A percentile compares a stretch with the other conserved stretches of the same genome.
Conservation (phyloP, 139 green algal genomes). For the Tetraselmis striata region DNA sequence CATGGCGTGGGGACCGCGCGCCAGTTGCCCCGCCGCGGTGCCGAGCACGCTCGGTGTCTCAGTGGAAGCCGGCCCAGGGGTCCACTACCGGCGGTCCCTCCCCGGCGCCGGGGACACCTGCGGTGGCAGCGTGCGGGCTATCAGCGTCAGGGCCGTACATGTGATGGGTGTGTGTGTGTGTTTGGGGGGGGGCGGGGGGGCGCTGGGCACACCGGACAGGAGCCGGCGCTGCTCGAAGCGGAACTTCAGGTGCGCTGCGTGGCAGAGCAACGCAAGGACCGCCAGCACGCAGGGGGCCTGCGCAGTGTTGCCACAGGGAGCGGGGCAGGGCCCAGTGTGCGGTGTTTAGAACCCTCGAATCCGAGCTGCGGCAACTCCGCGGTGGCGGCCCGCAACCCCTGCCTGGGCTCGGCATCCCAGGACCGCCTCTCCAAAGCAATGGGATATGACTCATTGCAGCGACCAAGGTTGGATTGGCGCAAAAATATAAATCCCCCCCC, state of each 20-base stretch:
- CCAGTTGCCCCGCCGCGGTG: too few relatives aligned
- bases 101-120: not conserved
- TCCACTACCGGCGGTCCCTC: not conserved
- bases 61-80: not conserved
- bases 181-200: too few relatives aligned
- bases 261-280: not conserved
- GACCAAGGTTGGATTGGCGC: too few relatives aligned
- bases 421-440: too few relatives aligned
- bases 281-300: not conserved
- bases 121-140: not conserved
- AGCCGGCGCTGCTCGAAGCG: not conserved
- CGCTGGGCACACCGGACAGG: not conserved
- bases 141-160: not conserved
- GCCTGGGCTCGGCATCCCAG: too few relatives aligned
- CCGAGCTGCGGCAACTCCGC: too few relatives aligned
- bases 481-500: too few relatives aligned
- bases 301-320: not conserved
- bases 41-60: too few relatives aligned
- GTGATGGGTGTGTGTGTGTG: too few relatives aligned
- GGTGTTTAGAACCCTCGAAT: not conserved
- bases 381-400: too few relatives aligned
- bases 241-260: not conserved
- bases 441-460: too few relatives aligned
- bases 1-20: too few relatives aligned
- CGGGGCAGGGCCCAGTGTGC: not conserved